Conservation (phyloP, 345 rosid species). For the Ailanthus altissimus region DNA sequence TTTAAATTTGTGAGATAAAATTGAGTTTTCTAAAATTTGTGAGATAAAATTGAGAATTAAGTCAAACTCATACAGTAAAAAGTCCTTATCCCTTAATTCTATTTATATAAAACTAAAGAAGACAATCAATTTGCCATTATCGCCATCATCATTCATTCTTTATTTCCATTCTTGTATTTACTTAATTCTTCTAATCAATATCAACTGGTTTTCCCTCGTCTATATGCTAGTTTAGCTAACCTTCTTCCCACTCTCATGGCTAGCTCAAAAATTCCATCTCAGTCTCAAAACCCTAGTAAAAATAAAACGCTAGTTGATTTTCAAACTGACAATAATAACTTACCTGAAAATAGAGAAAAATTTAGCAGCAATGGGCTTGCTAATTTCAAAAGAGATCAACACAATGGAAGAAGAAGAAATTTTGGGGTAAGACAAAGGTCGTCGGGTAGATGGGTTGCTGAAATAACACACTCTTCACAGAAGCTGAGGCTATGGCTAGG, state of each 20-base stretch:
- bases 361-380: conserved; percentile 4
- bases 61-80: too few relatives aligned
- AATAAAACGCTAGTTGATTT: not conserved
- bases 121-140: conserved; percentile 12
- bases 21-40: too few relatives aligned
- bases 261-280: conserved; percentile 2
- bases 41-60: too few relatives aligned
- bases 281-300: conserved; percentile 3
- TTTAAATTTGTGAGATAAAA: too few relatives aligned
- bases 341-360: conserved; percentile 20
- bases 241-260: conserved; percentile 12
- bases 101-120: not conserved
- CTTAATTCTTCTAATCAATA: not conserved
- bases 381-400: not conserved
- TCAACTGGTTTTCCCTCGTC: not conserved
- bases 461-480: conserved; percentile 53
- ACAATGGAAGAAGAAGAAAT: conserved; percentile 28
- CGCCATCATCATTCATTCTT: not conserved
- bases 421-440: conserved; percentile 63
- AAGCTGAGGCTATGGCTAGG: conserved; percentile 64
- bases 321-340: conserved; percentile 3
- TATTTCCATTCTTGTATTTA: not conserved
- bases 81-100: too few relatives aligned
- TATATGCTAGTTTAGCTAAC: too few relatives aligned
- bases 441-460: conserved; percentile 66